Base-by-base conservation (phyloP, 2,329 filamentous ascomycete genomes). In the Fonsecaea pugnacius region DNA sequence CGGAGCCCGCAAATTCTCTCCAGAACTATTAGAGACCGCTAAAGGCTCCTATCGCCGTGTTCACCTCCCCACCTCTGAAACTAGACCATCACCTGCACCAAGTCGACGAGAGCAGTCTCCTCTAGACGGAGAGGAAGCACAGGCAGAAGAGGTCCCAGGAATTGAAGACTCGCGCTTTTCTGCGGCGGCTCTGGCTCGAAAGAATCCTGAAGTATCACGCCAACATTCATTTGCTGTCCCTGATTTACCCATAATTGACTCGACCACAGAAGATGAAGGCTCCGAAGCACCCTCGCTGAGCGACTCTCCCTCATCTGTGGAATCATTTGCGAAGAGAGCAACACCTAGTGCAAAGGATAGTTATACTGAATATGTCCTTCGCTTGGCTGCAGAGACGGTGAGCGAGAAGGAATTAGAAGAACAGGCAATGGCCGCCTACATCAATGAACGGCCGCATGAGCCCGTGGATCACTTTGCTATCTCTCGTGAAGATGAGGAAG, bases 381-480 rank as follows among this genome's bases (percentile, higher is more conserved):
- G 90, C 62, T 81, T 96, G 63, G 91, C 92, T 50, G 91, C 91
- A 57, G 89, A 88, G 72, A 89, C 92, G 72, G 62, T 68, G 46
- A 91, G 90, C 8, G 89, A 95, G 75, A 87, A 88, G 72, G 89
- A 94, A 75, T 81, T 97, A 68, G 87, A 90, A 67, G 91, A 96
- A 71, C 78, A 79, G 68, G 76, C 79, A 16, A 72, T 82, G 60
- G 80, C 80, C 38, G 80, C 80, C 5, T 82, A 81, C 66, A 80
- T 80, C 12, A 81, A 82, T 63, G 80, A 82, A 67, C 76, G 80
- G 66, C 73, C 76, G 18, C 76, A 82, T 60, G 78, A 82, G 56
- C 74, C 75, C 4, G 78, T 82, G 3, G 76, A 79, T 60, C 80
- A 82, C 69, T 82, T 81, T 67, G 79, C 78, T 24, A 76, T 81